These are phyloP conservation scores for Circinella minor DNA, from an alignment of 371 early-diverging fungal species.

Conservation along the genomic window DNA sequence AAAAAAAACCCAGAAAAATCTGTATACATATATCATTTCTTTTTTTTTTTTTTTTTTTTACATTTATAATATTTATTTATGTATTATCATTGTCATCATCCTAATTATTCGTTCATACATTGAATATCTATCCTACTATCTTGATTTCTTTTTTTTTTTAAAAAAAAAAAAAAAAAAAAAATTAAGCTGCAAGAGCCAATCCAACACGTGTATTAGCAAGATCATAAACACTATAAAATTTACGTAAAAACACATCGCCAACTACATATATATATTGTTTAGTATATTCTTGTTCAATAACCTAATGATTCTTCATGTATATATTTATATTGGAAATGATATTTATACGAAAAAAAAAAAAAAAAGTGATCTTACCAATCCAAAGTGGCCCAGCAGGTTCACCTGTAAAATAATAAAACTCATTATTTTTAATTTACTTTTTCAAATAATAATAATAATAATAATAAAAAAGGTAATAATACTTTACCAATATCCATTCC, in stretches of 20 bases:
- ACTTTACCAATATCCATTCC: constrained; percentile 76
- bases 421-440: no score
- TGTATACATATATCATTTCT: neutral
- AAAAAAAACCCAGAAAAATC: no score
- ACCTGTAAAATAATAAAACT: no score
- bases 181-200: constrained; percentile 45
- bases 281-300: no score
- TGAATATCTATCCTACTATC: neutral
- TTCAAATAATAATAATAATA: no score
- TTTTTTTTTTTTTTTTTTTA: neutral
- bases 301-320: no score
- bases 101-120: neutral
- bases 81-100: neutral
- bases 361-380: constrained; percentile 31
- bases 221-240: constrained; percentile 91
- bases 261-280: constrained; percentile 36
- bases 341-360: neutral
- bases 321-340: neutral
- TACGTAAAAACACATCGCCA: constrained; percentile 93
- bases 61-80: neutral
- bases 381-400: constrained; percentile 60
- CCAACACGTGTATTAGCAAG: constrained; percentile 88
- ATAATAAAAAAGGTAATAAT: no score
- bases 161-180: no score
- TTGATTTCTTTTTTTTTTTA: neutral